Base-by-base conservation (phyloP, 257 asterid genomes). In the Fraxinus anomala region DNA sequence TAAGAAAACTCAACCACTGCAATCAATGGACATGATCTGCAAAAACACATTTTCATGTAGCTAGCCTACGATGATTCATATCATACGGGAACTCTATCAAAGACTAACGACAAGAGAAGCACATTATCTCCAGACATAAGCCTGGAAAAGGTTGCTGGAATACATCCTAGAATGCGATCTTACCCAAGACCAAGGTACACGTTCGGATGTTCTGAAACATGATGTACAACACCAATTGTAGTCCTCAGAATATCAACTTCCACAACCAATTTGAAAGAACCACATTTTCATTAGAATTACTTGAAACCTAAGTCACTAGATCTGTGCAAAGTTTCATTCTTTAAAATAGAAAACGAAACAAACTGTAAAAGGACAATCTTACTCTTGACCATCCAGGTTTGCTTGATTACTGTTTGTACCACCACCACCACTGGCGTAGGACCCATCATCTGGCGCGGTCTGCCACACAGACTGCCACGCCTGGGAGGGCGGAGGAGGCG, bases 401-500 rank as follows among this genome's bases (percentile, higher is more conserved):
- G 34, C 69, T 26, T 63, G 69, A 26, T 63, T 26, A 31, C 36
- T 26, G 69, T 34, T 63, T 63, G 69, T n/a, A n/a, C n/a, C 4
- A 23, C 69, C 69, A 11, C 69, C 69, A 26, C 69, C n/a, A 63
- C 69, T 26, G 19, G 69, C 69, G 5, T 63, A 63, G 19, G 69
- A 63, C 7, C 69, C 69, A 63, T 63, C 69, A 26, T 63, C 69
- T 17, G 69, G 69, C 10, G 69, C 11, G 69, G 69, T 26, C 16
- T 24, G 69, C 69, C 69, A 63, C 36, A 63, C 69, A 12, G 69
- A 26, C n/a, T 63, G 69, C 69, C 69, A 63, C 36, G 36, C 69
- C 36, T 63, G 69, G 69, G 69, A 63, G 69, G 69, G 36, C 34
- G 69, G 69, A 63, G 69, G 69, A 63, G 36, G 69, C n/a, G 69